These are phyloP conservation scores for Colletotrichum sp. DNA, from an alignment of 2,329 filamentous ascomycete genomes.

Conservation along the genomic window DNA sequence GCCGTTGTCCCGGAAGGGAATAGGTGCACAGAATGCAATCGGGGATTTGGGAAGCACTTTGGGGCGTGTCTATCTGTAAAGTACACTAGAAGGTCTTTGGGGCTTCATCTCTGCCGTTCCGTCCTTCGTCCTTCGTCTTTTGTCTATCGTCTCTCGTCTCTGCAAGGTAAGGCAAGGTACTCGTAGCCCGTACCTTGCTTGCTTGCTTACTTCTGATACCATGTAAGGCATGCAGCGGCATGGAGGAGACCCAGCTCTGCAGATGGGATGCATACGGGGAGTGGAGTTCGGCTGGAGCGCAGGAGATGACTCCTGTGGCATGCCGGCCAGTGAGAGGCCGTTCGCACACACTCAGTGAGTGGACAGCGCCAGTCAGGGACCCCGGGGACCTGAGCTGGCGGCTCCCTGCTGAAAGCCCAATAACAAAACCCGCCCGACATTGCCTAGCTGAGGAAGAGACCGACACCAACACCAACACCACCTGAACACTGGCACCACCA, in stretches of 20 bases:
- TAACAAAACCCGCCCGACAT: not conserved
- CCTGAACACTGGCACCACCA: not conserved
- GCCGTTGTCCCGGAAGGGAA: not conserved
- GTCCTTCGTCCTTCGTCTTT: no score
- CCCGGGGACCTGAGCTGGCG: constrained; percentile 6
- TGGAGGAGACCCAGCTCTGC: not conserved
- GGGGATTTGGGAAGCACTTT: not conserved
- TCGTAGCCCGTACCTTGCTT: not conserved
- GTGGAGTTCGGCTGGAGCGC: not conserved
- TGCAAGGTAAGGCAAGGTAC: no score
- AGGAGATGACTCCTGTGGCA: constrained; percentile 21
- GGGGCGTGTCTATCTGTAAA: not conserved
- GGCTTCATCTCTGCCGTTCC: not conserved
- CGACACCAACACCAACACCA: not conserved
- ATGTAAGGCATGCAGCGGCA: not conserved
- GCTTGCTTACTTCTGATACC: not conserved
- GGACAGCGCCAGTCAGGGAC: not conserved
- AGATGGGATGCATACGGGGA: not conserved
- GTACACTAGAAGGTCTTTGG: not conserved
- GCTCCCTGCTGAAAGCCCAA: not conserved
- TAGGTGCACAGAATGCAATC: not conserved
- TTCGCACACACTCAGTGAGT: not conserved
- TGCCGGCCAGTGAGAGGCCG: not conserved
- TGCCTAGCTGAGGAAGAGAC: no score
- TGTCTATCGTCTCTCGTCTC: no score